Evolutionary conservation across 108 stramenopile genomes (phyloP), one percentile per base, ranked within the genome.

Genomic region (Skeletonema potamos): DNA sequence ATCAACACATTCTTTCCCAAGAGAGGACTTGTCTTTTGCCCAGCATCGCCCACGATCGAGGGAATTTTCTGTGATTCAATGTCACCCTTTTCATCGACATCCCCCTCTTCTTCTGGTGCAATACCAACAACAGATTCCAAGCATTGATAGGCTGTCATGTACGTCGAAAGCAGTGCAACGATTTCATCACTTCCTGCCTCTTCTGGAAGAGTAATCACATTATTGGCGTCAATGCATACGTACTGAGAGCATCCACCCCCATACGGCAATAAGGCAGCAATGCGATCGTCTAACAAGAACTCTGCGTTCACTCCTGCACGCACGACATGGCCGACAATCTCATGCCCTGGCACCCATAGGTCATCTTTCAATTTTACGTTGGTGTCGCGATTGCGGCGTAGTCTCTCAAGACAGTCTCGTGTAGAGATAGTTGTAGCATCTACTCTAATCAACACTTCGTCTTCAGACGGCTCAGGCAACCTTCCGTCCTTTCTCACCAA

Each of bases 71-170:
- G 4, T n/a, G n/a, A n/a, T n/a, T n/a, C n/a, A n/a, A n/a, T n/a
- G n/a, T n/a, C n/a, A n/a, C n/a, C n/a, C n/a, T n/a, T n/a, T n/a
- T n/a, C n/a, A n/a, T n/a, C n/a, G n/a, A n/a, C n/a, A n/a, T n/a
- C n/a, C n/a, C 7, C 34, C 34, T 34, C 34, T 34, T 34, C 6
- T 7, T 7, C 4, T 34, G 4, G 4, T 4, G n/a, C n/a, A n/a
- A n/a, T n/a, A n/a, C n/a, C n/a, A n/a, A n/a, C n/a, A n/a, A 7
- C 34, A 34, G 7, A 34, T 34, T 34, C 34, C 7, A 34, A 56
- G 2, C 79, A 62, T 70, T 93, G 92, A 61, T 88, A 90, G 2
- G n/a, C n/a, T n/a, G n/a, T n/a, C n/a, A n/a, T n/a, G n/a, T n/a
- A n/a, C n/a, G n/a, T n/a, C n/a, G n/a, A n/a, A n/a, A n/a, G n/a